Evolutionary conservation across 768 basidiomycete species (phyloP).

Genomic region (Lentinula sp.): DNA sequence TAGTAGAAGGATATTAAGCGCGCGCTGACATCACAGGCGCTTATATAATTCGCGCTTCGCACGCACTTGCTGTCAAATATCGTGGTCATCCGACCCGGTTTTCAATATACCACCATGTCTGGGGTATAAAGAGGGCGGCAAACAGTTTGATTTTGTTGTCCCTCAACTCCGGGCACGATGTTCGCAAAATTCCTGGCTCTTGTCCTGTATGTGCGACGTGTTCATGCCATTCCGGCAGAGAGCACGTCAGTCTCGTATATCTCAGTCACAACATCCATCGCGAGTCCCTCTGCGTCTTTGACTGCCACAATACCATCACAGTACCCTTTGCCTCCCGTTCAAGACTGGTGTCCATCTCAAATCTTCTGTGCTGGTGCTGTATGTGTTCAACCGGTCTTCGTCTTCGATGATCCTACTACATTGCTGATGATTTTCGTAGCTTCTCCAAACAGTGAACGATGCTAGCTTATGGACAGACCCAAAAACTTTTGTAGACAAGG

Average conservation of each 20-base stretch:
- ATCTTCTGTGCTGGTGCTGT: constrained; percentile 82
- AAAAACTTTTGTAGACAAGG: constrained; percentile 85
- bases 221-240: constrained; percentile 6
- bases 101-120: neutral
- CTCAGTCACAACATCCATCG: constrained; percentile 53
- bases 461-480: constrained; percentile 71
- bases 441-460: constrained; percentile 82
- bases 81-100: constrained; percentile 1
- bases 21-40: neutral
- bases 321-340: constrained; percentile 54
- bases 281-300: constrained; percentile 55
- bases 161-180: neutral
- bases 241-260: constrained; percentile 20
- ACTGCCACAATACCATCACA: constrained; percentile 58
- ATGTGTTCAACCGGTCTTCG: constrained; percentile 19
- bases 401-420: constrained; percentile 4
- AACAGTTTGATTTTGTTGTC: neutral
- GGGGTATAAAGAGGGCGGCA: neutral
- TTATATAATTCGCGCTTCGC: constrained; percentile 5
- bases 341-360: constrained; percentile 69
- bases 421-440: constrained; percentile 28
- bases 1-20: constrained; percentile 5
- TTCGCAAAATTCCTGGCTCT: neutral
- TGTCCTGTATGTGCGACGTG: neutral
- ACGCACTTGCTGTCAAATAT: constrained; percentile 11